Base-by-base conservation (phyloP, 2,329 filamentous ascomycete genomes). In the Exophiala bonariae region DNA sequence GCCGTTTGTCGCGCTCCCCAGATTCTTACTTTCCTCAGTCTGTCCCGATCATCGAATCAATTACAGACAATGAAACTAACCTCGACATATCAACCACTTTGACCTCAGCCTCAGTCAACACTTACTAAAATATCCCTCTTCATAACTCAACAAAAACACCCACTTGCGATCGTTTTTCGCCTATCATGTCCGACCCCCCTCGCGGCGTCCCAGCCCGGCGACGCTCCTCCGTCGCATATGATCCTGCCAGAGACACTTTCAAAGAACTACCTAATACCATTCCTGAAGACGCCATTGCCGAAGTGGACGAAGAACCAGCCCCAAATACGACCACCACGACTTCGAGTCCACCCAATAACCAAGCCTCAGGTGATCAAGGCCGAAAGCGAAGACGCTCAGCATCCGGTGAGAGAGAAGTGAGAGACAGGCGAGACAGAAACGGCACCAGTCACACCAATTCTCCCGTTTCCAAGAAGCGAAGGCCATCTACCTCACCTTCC, bases 161-260 rank as follows among this genome's bases (percentile, higher is more conserved):
- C n/a, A n/a, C n/a, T n/a, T n/a, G n/a, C n/a, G n/a, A n/a, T n/a
- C n/a, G n/a, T 26, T 11, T 26, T 26, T 26, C 23, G 23, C 23
- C 6, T 6, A 26, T 35, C 32, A 54, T 54, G 53, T 34, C 55
- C 10, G 45, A 54, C 14, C 38, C 47, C 32, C 45, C 36, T 17
- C 47, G 38, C 13, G 28, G 38, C 31, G 22, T 26, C 4, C 28
- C 52, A 22, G 34, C 40, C 14, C 46, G 58, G 44, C 49, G 58
- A 37, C 47, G 56, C 9, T 60, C 58, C 8, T 60, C 58, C 4
- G 44, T 59, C 20, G 58, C 57, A 14, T 66, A 66, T 46, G 63
- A 66, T 49, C 63, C 64, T 41, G 63, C 64, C 22, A 53, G 63
- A 51, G 63, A 66, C 50, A 61, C 54, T 28, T 66, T 62, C 55